Evolutionary conservation across 257 asterid genomes (phyloP).

Genomic region (Plantago major): DNA sequence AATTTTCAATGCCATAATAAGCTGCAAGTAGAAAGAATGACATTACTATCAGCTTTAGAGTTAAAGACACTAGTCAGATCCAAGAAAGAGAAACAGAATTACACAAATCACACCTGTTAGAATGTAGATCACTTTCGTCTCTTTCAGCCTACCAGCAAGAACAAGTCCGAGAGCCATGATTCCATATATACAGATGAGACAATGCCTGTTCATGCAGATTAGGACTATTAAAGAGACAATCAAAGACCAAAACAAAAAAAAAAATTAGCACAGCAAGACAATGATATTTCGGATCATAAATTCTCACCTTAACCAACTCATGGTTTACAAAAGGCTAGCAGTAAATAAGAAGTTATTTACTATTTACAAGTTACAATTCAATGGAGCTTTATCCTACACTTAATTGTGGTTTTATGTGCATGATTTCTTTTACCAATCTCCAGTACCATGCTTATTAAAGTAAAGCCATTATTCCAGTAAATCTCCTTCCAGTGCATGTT

Average conservation of each 20-base stretch:
- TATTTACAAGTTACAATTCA: too few relatives aligned
- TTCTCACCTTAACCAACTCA: background rate
- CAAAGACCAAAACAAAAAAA: background rate
- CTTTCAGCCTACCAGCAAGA: slow-evolving; percentile 89
- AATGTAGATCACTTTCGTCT: slow-evolving; percentile 55
- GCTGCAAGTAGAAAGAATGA: slow-evolving; percentile 42
- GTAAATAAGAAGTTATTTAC: too few relatives aligned
- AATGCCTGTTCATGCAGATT: slow-evolving; percentile 69
- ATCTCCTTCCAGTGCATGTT: too few relatives aligned
- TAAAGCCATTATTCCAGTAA: too few relatives aligned
- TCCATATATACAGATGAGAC: slow-evolving; percentile 80
- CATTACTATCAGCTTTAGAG: slow-evolving; percentile 15
- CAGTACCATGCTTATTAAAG: too few relatives aligned
- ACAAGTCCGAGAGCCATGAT: slow-evolving; percentile 59
- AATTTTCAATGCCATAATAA: slow-evolving; percentile 81
- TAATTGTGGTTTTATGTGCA: too few relatives aligned
- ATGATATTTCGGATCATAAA: slow-evolving; percentile 14
- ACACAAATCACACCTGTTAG: slow-evolving; percentile 63
- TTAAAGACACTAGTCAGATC: slow-evolving; percentile 12
- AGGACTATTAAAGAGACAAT: slow-evolving; percentile 8
- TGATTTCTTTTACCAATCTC: too few relatives aligned
- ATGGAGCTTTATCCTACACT: too few relatives aligned
- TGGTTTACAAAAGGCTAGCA: too few relatives aligned
- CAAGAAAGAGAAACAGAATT: slow-evolving; percentile 16
- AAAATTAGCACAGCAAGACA: background rate